phyloP scores from a whole-genome alignment of 2,329 filamentous ascomycete species.

The Calonectria crousiana region DNA sequence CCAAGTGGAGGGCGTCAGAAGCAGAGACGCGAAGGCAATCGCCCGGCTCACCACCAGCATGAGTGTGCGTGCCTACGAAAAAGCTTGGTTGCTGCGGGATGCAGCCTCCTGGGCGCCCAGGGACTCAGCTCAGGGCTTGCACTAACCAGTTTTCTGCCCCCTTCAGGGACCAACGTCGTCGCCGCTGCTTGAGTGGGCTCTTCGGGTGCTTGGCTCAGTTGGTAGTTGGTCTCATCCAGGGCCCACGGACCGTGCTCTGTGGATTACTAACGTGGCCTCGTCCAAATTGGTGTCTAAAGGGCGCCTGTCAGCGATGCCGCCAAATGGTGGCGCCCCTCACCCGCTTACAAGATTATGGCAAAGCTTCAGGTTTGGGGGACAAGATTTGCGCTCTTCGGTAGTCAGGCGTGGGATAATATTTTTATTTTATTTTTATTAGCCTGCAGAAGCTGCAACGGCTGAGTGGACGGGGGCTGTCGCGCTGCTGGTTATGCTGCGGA shows the following conservation, averaged over 20 bases:
- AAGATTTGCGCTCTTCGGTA: constrained; percentile 1
- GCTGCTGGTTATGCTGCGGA: constrained; percentile 1
- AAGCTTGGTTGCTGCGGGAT: constrained; percentile 20
- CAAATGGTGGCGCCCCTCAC: constrained; percentile 13
- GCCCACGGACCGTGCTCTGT: constrained; percentile 18
- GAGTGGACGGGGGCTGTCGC: background rate
- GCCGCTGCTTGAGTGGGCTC: constrained; percentile 8
- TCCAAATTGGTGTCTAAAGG: constrained; percentile 30
- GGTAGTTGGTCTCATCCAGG: constrained; percentile 33
- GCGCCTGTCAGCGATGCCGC: constrained; percentile 29
- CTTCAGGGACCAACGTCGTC: constrained; percentile 31
- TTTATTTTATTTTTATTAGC: background rate
- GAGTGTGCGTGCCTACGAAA: background rate
- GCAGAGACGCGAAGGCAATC: constrained; percentile 3
- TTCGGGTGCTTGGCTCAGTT: constrained; percentile 9
- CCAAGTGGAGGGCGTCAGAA: constrained; percentile 5
- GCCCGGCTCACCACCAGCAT: background rate
- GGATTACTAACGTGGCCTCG: constrained; percentile 31
- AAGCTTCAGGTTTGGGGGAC: background rate
- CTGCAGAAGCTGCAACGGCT: background rate
- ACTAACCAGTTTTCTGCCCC: constrained; percentile 23
- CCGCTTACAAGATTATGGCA: constrained; percentile 33
- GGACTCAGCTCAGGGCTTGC: constrained; percentile 16
- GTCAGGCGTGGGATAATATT: background rate
- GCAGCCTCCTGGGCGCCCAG: background rate